Base-by-base conservation (phyloP, 2,329 filamentous ascomycete species). In the Torrubiella hemipterigena region DNA sequence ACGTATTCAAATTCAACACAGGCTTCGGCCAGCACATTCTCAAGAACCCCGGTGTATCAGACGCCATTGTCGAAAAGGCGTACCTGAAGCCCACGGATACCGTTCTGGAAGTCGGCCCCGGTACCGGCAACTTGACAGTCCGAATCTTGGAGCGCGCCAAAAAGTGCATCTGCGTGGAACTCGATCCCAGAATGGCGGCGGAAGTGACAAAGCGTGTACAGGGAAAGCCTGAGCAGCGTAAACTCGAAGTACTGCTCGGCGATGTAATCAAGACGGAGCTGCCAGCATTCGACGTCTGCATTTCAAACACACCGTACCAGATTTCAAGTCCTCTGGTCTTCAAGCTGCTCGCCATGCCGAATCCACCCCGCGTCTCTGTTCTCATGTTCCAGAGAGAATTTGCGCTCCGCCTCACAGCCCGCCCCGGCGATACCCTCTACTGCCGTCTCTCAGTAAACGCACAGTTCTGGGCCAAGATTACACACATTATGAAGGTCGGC, bases 321-420 rank as follows among this genome's bases (percentile, higher is more conserved):
- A 96, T 96, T 49, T 93, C 84, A 9, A 86, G 79, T 40, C 91
- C 89, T 3, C 66, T 98, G 28, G 86, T 91, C 31, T 95, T 95
- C 68, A 77, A 89, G 57, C 75, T 96, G 28, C 72, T 96, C 31
- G 73, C 82, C 17, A 76, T 89, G 40, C 76, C 74, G 5, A 85
- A 85, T 26, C 79, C 86, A 1, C 91, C 91, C 0, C 67, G 89
- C 20, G 77, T 75, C 37, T 87, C 81, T 45, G 74, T 96, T 41
- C 84, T 96, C 59, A 94, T 94, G 86, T 91, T 93, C 48, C 89
- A 96, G 63, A 77, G 86, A 49, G 89, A 96, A 59, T 95, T 95
- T 48, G 87, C 87, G 13, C 77, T 93, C 54, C 75, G 89, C 23
- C 65, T 96, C 21, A 89, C 93, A 34, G 91, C 91, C 11, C 78